These are phyloP conservation scores for Ballota nigra DNA, from an alignment of 257 asterid genomes.

Conservation along the genomic window DNA sequence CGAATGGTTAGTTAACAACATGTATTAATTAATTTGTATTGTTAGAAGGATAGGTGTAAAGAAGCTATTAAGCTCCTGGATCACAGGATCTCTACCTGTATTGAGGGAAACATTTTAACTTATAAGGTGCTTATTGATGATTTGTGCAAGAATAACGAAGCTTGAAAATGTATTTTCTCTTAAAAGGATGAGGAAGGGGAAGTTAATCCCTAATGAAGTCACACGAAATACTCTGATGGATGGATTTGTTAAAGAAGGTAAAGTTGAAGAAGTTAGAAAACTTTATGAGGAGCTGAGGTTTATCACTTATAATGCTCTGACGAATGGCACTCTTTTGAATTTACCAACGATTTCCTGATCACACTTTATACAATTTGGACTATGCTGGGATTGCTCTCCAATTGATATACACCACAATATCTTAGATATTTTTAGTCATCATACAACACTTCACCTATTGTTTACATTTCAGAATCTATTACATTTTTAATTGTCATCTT, in stretches of 20 bases:
- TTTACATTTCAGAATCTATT: no score
- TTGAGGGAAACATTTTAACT: slow-evolving; percentile 70
- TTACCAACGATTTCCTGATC: no score
- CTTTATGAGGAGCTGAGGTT: slow-evolving; percentile 64
- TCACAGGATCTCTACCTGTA: slow-evolving; percentile 69
- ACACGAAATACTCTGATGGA: slow-evolving; percentile 78
- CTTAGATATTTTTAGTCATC: no score
- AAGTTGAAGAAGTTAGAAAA: slow-evolving; percentile 54
- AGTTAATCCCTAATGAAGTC: slow-evolving; percentile 64
- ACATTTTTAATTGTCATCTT: no score
- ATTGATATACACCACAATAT: no score
- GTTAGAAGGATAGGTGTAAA: slow-evolving; percentile 75
- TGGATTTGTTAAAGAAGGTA: slow-evolving; percentile 86
- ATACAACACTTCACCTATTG: no score
- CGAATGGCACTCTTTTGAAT: no score
- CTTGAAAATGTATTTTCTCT: slow-evolving; percentile 68
- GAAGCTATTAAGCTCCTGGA: slow-evolving; percentile 67
- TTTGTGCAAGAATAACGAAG: slow-evolving; percentile 64
- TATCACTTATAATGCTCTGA: slow-evolving; percentile 68
- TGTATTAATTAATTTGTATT: slow-evolving; percentile 81
- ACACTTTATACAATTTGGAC: no score
- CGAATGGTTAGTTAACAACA: slow-evolving; percentile 80
- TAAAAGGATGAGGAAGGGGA: slow-evolving; percentile 68
- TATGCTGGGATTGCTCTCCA: no score
- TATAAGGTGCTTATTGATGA: slow-evolving; percentile 75